Conservation (phyloP, 1,284 basidiomycete species). For the Irpex sp. region DNA sequence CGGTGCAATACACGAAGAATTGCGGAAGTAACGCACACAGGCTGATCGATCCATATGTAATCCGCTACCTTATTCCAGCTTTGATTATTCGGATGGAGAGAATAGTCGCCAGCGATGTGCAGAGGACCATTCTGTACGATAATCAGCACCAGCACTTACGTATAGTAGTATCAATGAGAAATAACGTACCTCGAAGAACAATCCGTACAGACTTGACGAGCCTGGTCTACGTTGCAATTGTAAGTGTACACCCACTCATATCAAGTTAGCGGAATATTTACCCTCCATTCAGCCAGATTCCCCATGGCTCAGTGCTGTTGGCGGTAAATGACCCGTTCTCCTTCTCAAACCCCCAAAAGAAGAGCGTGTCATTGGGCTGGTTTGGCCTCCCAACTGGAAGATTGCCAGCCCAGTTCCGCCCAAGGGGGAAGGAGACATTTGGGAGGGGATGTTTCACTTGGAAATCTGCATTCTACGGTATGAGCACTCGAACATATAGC, state of each 20-base stretch:
- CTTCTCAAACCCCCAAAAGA: constrained; percentile 65
- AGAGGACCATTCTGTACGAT: constrained; percentile 3
- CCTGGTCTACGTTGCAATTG: constrained; percentile 45
- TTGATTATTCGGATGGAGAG: constrained; percentile 5
- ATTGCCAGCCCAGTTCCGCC: constrained; percentile 64
- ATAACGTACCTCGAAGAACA: constrained; percentile 40
- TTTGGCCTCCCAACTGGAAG: constrained; percentile 56
- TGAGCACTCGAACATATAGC: background rate
- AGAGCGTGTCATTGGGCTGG: constrained; percentile 68
- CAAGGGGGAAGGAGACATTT: constrained; percentile 55
- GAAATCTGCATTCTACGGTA: constrained; percentile 15
- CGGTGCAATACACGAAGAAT: constrained; percentile 30
- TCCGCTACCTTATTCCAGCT: constrained; percentile 11
- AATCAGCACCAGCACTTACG: too few species aligned
- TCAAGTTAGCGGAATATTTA: constrained; percentile 26
- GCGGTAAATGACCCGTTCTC: constrained; percentile 53
- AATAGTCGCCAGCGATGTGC: constrained; percentile 1
- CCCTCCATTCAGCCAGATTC: constrained; percentile 75
- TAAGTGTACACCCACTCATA: background rate
- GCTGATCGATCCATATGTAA: constrained; percentile 14
- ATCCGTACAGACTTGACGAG: constrained; percentile 61
- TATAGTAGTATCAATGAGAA: too few species aligned
- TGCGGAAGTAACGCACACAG: constrained; percentile 5
- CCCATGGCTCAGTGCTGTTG: constrained; percentile 50
- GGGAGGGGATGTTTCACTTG: constrained; percentile 38